phyloP scores from a whole-genome alignment of 176 grass and related monocot species.

The Cenchrus fungigraminus region DNA sequence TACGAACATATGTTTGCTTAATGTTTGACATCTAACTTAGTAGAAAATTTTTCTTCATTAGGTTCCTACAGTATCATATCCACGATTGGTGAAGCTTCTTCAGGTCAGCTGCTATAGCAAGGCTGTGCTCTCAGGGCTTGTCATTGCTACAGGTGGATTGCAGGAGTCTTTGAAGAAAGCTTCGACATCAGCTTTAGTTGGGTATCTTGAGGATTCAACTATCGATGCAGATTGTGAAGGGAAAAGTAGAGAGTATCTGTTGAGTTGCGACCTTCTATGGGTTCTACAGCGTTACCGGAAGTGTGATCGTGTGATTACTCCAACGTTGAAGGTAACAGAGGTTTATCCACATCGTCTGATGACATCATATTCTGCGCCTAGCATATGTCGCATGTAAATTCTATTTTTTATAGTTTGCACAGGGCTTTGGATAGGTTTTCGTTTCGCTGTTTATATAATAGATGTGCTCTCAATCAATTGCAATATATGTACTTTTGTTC shows the following conservation, averaged over 20 bases:
- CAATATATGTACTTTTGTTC: constrained; percentile 1
- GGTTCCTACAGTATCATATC: constrained; percentile 85
- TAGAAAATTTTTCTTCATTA: constrained; percentile 35
- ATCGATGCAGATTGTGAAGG: constrained; percentile 54
- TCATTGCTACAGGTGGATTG: constrained; percentile 94
- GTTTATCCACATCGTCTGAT: not conserved
- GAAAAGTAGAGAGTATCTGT: constrained; percentile 57
- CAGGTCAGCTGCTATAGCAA: constrained; percentile 70
- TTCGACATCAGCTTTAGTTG: constrained; percentile 70
- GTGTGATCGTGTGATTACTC: constrained; percentile 79
- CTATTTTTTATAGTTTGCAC: not conserved
- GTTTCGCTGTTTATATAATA: not conserved
- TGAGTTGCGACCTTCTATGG: constrained; percentile 83
- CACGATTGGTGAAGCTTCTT: constrained; percentile 87
- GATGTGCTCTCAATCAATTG: not conserved
- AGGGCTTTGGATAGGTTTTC: not conserved
- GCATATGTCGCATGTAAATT: constrained; percentile 10
- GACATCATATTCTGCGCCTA: constrained; percentile 31
- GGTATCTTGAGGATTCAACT: constrained; percentile 69
- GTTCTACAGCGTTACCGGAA: constrained; percentile 77
- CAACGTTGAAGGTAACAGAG: constrained; percentile 76
- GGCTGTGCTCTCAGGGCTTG: constrained; percentile 85
- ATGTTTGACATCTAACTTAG: constrained; percentile 27
- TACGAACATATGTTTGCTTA: no score
- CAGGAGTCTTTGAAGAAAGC: constrained; percentile 86